Evolutionary conservation across 148 eudicot species (phyloP), one percentile per base, ranked within the genome.

Genomic region (Suaeda aralocaspica): DNA sequence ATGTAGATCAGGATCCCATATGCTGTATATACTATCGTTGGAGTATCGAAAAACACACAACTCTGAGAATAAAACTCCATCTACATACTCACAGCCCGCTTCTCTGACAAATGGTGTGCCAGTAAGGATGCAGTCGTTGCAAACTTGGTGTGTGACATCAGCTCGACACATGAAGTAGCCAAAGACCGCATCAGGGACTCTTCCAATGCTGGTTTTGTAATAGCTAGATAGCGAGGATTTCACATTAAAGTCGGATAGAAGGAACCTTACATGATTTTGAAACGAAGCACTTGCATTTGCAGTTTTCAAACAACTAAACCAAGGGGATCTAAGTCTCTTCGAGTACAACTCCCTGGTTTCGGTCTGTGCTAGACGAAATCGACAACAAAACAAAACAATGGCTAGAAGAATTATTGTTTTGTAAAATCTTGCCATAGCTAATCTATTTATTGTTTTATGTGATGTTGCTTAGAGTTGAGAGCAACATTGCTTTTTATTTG

Each of bases 111-210:
- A 18, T 28, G 28, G 41, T 42, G 66, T 73, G 33, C 53, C 71
- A 0, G 30, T 21, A 6, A 58, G 9, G 2, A 67, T 25, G 61
- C 77, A 74, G 28, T 0, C 19, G 2, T 60, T 29, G 26, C 77
- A 74, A 6, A 30, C 58, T 24, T 66, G 6, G 34, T 5, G 70
- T 18, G 3, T 21, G 8, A 66, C 12, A 26, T 73, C 76, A 12
- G 50, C 58, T 4, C 75, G 75, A 25, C 75, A 72, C 68, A 72
- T 62, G 68, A 33, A 63, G 55, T 39, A 73, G 56, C 76, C 76
- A 26, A n/a, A 55, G 5, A 66, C 70, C 10, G 0, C 56, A 18
- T 73, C 34, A 13, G 76, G 46, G 65, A 7, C 56, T 3, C 13
- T 2, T 28, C 76, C 70, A 9, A n/a, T 25, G 16, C 48, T 56